Conservation (phyloP, 257 asterid species). For the Primulina huaijiensis region DNA sequence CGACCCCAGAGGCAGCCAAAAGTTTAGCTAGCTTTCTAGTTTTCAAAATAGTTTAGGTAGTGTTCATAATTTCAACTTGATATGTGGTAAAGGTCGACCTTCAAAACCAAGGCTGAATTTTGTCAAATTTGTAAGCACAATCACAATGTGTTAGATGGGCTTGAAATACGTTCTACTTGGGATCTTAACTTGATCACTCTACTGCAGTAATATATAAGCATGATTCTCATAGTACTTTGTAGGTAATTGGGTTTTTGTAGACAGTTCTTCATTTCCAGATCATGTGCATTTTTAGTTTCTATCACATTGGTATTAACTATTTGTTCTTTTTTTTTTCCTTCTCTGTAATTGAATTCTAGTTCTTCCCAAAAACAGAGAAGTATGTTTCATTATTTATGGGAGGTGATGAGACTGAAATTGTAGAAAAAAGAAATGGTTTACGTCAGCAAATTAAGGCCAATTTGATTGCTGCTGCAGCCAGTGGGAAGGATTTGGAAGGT, state of each 20-base stretch:
- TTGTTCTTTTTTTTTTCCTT: conserved; percentile 3
- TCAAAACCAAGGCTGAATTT: not conserved
- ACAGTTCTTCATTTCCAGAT: conserved; percentile 15
- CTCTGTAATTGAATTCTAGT: conserved; percentile 48
- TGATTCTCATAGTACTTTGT: not conserved
- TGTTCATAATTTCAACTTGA: not conserved
- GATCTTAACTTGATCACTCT: not conserved
- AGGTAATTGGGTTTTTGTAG: conserved; percentile 6
- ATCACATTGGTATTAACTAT: not conserved
- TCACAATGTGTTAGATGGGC: not conserved
- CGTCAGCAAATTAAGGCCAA: conserved; percentile 79
- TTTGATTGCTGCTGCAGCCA: conserved; percentile 82
- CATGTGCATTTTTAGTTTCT: conserved; percentile 7
- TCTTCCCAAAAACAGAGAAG: conserved; percentile 91
- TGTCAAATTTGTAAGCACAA: not conserved
- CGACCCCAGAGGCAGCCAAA: too few species aligned
- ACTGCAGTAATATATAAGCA: not conserved
- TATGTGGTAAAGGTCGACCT: conserved; percentile 12
- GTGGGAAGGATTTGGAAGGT: conserved; percentile 99
- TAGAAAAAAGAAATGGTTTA: conserved; percentile 62
- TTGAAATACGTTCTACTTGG: not conserved
- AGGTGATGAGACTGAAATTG: conserved; percentile 65
- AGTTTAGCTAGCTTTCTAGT: too few species aligned
- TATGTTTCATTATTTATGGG: conserved; percentile 81
- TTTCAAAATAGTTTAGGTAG: too few species aligned